A percentile compares a stretch with the other conserved stretches of the same genome.
Conservation (phyloP, 2,329 filamentous ascomycete species). For the Aschersonia sp. region DNA sequence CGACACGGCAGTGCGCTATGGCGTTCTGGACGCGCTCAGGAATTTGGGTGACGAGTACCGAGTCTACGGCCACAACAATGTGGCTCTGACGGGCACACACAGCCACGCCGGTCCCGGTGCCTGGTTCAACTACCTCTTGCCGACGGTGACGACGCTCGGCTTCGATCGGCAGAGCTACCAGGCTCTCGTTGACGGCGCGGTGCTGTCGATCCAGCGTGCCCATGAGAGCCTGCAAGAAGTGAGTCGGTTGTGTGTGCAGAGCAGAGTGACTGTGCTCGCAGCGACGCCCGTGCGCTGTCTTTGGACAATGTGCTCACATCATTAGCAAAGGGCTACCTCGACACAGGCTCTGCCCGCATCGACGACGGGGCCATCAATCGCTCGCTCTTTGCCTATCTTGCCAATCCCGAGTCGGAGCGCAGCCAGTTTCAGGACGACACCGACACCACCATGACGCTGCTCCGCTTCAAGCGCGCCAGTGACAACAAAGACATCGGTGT, state of each 20-base stretch:
- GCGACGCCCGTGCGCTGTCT: too few species aligned
- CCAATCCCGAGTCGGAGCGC: slow-evolving; percentile 68
- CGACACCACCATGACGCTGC: slow-evolving; percentile 53
- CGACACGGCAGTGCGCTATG: slow-evolving; percentile 75
- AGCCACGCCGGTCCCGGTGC: slow-evolving; percentile 84
- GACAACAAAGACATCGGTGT: slow-evolving; percentile 68
- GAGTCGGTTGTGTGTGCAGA: slow-evolving; percentile 4
- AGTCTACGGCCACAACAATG: slow-evolving; percentile 63
- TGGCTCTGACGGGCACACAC: slow-evolving; percentile 86
- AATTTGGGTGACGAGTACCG: slow-evolving; percentile 57
- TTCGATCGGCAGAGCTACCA: slow-evolving; percentile 79
- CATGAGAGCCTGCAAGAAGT: slow-evolving; percentile 41
- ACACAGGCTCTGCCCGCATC: slow-evolving; percentile 54
- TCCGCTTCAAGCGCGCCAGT: slow-evolving; percentile 61
- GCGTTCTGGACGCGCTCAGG: slow-evolving; percentile 64
- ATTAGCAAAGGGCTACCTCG: slow-evolving; percentile 43
- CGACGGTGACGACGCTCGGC: slow-evolving; percentile 77
- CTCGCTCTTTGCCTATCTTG: slow-evolving; percentile 74
- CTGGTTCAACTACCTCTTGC: slow-evolving; percentile 88
- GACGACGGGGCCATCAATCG: slow-evolving; percentile 74
- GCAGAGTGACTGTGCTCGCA: too few species aligned
- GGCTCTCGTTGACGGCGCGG: slow-evolving; percentile 74
- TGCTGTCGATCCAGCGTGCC: slow-evolving; percentile 69
- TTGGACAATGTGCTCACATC: not conserved
- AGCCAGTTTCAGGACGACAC: slow-evolving; percentile 43